These are phyloP conservation scores for Arthroderma uncinatum DNA, from an alignment of 2,329 filamentous ascomycete species.

Conservation along the genomic window DNA sequence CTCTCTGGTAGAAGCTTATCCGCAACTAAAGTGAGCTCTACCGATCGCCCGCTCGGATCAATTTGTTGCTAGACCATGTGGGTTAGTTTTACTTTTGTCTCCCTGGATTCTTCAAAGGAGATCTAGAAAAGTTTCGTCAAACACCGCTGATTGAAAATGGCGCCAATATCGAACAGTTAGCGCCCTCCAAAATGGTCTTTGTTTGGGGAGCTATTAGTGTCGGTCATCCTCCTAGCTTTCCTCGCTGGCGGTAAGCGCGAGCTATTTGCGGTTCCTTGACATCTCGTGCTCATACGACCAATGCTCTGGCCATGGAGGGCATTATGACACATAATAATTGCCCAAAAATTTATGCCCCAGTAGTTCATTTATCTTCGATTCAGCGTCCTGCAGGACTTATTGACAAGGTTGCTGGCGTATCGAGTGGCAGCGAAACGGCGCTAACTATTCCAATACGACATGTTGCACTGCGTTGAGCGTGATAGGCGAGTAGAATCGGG, in stretches of 20 bases:
- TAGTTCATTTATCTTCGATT: constrained; percentile 1
- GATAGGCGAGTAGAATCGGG: not conserved
- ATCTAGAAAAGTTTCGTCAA: not conserved
- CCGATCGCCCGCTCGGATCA: constrained; percentile 1
- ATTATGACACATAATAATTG: not conserved
- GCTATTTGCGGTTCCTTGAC: no score
- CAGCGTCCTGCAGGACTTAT: not conserved
- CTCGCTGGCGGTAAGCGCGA: no score
- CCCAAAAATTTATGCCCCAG: not conserved
- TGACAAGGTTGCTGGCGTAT: not conserved
- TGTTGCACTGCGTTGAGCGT: not conserved
- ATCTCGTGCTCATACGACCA: not conserved
- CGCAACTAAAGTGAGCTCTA: not conserved
- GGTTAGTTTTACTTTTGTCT: not conserved
- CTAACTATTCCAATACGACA: constrained; percentile 2
- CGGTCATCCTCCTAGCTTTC: not conserved
- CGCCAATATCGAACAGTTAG: not conserved
- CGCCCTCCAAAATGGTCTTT: no score
- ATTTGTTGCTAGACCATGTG: constrained; percentile 3
- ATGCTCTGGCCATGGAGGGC: not conserved
- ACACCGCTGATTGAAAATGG: not conserved
- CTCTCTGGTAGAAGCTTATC: constrained; percentile 2
- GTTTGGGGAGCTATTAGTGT: no score
- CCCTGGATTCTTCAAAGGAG: constrained; percentile 1
- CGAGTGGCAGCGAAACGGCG: not conserved